Base-by-base conservation (phyloP, 176 grass and related monocot genomes). In the Paspalum notatum region DNA sequence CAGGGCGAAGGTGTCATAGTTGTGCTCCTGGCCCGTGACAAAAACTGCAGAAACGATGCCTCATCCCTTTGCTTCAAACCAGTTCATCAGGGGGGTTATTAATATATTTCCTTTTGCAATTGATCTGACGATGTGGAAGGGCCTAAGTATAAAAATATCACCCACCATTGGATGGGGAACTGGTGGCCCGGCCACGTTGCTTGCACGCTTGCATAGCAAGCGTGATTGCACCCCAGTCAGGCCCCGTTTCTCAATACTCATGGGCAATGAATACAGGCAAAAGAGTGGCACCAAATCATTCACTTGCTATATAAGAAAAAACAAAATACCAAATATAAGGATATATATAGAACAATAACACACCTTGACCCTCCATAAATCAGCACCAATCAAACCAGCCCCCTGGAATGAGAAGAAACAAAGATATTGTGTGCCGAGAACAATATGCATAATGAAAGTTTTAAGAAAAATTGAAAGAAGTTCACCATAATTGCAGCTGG, bases 401-500 rank as follows among this genome's bases (percentile, higher is more conserved):
- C 95, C 95, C 95, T 98, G 77, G 56, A 85, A 81, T 84, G 45
- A 83, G 32, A 51, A 59, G 42, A 49, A 71, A 74, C 53, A 78
- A 57, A 69, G 25, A 82, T 59, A 84, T 32, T 27, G 37, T 74
- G 24, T 40, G n/a, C 20, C 59, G 54, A 75, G 15, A 81, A 61
- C 51, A 40, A 55, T 47, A 74, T 67, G 20, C 20, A 45, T 22
- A 16, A 40, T 25, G 17, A 15, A 82, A 37, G 21, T 78, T 64
- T 62, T 40, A 26, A 1, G 64, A 67, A 24, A 77, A 83, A 43
- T 24, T 45, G 71, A 78, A 50, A 48, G 25, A 21, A 59, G 24
- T 90, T 78, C 83, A 95, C 95, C 85, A 95, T 6, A 63, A 98
- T 3, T 25, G 87, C 89, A 80, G 86, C 95, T 79, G 95, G 95